Evolutionary conservation across 2,329 filamentous ascomycete genomes (phyloP).

Genomic region (Penicillium concentricum): DNA sequence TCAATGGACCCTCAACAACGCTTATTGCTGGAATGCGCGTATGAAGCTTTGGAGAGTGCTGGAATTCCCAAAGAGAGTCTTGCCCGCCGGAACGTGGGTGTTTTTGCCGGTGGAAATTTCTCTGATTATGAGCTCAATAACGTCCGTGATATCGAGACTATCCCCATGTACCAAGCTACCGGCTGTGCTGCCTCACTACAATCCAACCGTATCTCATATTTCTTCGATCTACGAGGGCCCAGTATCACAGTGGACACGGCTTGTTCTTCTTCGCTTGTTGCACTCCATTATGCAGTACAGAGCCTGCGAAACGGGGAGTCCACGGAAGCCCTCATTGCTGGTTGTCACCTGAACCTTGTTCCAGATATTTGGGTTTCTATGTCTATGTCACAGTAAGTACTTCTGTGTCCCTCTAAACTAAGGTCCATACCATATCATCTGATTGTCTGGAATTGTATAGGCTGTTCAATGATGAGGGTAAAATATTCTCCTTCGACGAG

Average conservation of each 20-base stretch:
- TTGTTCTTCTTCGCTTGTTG: conserved; percentile 29
- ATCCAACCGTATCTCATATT: conserved; percentile 31
- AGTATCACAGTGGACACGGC: conserved; percentile 31
- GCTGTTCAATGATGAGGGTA: conserved; percentile 27
- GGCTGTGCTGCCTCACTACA: conserved; percentile 23
- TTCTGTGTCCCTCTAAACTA: neutral
- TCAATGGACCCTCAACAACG: conserved; percentile 29
- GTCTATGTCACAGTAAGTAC: conserved; percentile 26
- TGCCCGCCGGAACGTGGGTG: conserved; percentile 22
- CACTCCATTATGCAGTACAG: conserved; percentile 29
- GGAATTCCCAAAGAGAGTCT: conserved; percentile 29
- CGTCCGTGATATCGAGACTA: conserved; percentile 23
- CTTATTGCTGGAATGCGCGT: conserved; percentile 25
- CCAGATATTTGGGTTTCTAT: conserved; percentile 29
- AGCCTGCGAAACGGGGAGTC: conserved; percentile 26
- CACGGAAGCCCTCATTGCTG: conserved; percentile 25
- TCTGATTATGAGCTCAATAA: conserved; percentile 26
- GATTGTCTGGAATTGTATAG: conserved; percentile 3
- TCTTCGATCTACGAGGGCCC: conserved; percentile 30
- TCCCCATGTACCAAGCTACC: conserved; percentile 21
- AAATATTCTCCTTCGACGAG: conserved; percentile 29
- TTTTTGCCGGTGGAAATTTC: conserved; percentile 24
- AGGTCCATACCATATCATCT: neutral
- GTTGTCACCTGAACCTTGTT: conserved; percentile 26
- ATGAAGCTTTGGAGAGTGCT: conserved; percentile 31